Base-by-base conservation (phyloP, 1,284 basidiomycete genomes). In the Ceratobasidium sp. region DNA sequence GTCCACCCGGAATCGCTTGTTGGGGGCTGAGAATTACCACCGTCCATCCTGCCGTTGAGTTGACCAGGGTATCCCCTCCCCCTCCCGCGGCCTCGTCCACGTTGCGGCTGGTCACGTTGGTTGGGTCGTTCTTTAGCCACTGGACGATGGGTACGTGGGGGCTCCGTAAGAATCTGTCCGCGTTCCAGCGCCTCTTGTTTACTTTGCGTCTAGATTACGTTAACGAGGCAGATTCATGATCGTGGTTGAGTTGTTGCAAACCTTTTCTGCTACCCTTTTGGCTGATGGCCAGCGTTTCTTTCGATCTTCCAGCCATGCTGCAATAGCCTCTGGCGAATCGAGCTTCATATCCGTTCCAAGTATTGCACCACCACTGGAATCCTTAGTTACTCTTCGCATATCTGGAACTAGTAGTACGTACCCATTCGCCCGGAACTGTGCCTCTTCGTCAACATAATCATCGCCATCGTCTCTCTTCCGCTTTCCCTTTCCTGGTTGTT, bases 241-340 rank as follows among this genome's bases (percentile, higher is more conserved):
- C 10, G 12, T 5, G n/a, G 17, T 2, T 60, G 20, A 54, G 43
- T 27, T 25, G 10, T 47, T 25, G 53, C 77, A 55, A 10, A 82
- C 81, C 75, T 93, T 95, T 57, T 96, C 92, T 69, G 86, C 85
- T 0, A 93, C 82, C 20, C 87, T 85, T 55, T 82, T 76, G 15
- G 83, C 78, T 15, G 87, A 91, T 2, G 95, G 95, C 82, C 90
- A 98, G 20, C 90, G 86, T 72, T 86, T 87, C 78, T 86, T 93
- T 52, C 95, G 87, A 75, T 97, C 94, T 32, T 85, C 87, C 64
- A 96, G 86, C 95, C 95, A 98, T 43, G 85, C 85, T 12, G 86
- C 86, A 69, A 97, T 82, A 15, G 88, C 86, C 76, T 94, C 94
- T 6, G 90, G 91, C 0, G 91, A 89, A 74, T 96, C 86, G 8